Evolutionary conservation across 441 rosid genomes (phyloP), one percentile per base, ranked within the genome.

Genomic region (Sinapis alba): DNA sequence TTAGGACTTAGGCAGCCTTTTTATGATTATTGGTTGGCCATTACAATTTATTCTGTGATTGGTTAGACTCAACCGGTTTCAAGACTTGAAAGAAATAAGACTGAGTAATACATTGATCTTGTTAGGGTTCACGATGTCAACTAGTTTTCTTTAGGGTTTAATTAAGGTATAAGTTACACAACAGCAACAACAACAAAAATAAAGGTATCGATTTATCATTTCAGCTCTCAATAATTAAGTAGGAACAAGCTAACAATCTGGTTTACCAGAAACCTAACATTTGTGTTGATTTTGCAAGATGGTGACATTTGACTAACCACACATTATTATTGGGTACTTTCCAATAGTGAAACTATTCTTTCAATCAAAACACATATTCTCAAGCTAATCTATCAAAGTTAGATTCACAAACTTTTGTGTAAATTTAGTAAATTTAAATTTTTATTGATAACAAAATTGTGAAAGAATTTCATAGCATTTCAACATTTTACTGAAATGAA

Each of bases 271-370:
- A 50, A 50, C 34, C 28, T 74, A 59, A 58, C 61, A 74, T 16
- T 58, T 43, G 60, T 27, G n/a, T 74, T 65, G 61, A 66, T 45
- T 66, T 74, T 47, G 21, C 15, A 10, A 74, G 78, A 74, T 47
- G 32, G 15, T 11, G 53, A 74, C 67, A 23, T 45, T 20, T 45
- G 72, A 45, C 72, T 66, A 59, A 66, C 66, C 26, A 57, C 50
- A 57, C 16, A 7, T 43, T 28, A 27, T 65, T 65, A n/a, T 32
- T 43, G 59, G 65, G 59, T 73, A 64, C 70, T 41, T 27, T n/a
- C 34, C 34, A 19, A 6, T 1, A 16, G 18, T 5, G 23, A 54
- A 62, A 16, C 5, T 15, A 12, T 7, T 15, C 4, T 1, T 62
- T 41, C 32, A 58, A 58, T 58, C 16, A 56, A 23, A 50, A 50